Evolutionary conservation across 164 flowering plant species (phyloP).

Genomic region (Liquidambar formosana): DNA sequence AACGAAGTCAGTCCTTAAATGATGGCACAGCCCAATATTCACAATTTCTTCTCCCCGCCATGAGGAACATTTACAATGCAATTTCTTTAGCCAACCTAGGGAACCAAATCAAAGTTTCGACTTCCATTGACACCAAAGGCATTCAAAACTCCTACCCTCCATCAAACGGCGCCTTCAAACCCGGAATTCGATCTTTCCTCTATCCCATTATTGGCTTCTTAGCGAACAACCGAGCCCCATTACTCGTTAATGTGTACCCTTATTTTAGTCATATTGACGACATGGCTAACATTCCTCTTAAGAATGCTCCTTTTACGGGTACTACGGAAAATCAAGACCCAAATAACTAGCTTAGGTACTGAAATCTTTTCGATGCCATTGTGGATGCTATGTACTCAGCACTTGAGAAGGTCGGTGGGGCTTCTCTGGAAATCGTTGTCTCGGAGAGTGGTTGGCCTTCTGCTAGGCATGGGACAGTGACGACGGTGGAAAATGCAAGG

Average conservation of each 20-base stretch:
- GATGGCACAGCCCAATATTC: not conserved
- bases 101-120: slow-evolving; percentile 11
- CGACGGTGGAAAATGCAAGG: slow-evolving; percentile 1
- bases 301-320: too few species aligned
- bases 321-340: not conserved
- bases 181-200: too few species aligned
- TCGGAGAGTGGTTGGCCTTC: slow-evolving; percentile 24
- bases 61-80: slow-evolving; percentile 6
- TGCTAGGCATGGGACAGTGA: too few species aligned
- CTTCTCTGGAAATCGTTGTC: slow-evolving; percentile 12
- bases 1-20: slow-evolving; percentile 10
- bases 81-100: not conserved
- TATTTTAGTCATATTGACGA: too few species aligned
- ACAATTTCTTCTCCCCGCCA: not conserved
- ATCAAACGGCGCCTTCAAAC: slow-evolving; percentile 18
- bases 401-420: slow-evolving; percentile 12
- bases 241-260: too few species aligned
- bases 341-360: not conserved
- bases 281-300: too few species aligned
- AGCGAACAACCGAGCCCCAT: too few species aligned
- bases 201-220: too few species aligned
- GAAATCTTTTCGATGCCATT: too few species aligned
- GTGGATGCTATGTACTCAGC: slow-evolving; percentile 15
- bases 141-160: not conserved
- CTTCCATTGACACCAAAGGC: not conserved